Percentiles rank a stretch among this genome's conserved stretches.
These are phyloP conservation scores for Lasiosphaeria ovina DNA, from an alignment of 495 filamentous ascomycete genomes.

Conservation along the genomic window DNA sequence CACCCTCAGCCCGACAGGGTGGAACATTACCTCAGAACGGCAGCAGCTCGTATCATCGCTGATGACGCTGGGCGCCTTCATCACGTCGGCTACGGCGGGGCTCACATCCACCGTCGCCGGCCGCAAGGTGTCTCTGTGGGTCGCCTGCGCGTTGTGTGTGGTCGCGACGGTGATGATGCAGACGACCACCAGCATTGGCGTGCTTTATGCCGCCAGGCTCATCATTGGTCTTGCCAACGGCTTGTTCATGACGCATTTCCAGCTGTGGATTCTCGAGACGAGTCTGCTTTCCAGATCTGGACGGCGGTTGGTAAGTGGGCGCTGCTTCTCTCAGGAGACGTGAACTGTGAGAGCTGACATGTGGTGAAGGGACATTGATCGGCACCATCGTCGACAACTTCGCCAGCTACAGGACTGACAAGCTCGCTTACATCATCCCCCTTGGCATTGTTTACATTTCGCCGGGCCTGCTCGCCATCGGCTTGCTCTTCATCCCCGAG, in stretches of 20 bases:
- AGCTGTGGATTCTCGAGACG: constrained; percentile 51
- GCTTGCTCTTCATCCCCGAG: constrained; percentile 58
- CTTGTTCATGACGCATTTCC: constrained; percentile 54
- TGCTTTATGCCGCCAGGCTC: constrained; percentile 51
- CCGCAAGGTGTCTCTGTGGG: constrained; percentile 45
- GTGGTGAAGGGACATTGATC: constrained; percentile 46
- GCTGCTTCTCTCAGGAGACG: too few species aligned
- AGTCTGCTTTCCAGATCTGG: constrained; percentile 38
- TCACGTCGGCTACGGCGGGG: constrained; percentile 49
- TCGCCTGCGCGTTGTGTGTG: constrained; percentile 45
- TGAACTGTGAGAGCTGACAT: too few species aligned
- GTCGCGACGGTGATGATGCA: constrained; percentile 55
- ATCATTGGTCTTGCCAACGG: constrained; percentile 55
- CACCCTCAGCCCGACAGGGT: constrained; percentile 42
- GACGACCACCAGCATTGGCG: constrained; percentile 46
- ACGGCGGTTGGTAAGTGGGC: too few species aligned
- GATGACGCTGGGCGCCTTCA: constrained; percentile 57
- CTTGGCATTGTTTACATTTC: constrained; percentile 54
- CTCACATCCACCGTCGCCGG: constrained; percentile 47
- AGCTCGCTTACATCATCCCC: constrained; percentile 52
- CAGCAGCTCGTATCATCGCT: constrained; percentile 54
- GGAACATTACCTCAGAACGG: constrained; percentile 48
- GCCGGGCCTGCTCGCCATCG: constrained; percentile 46
- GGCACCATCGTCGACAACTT: constrained; percentile 59
- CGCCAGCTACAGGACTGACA: constrained; percentile 42